A percentile compares a stretch with the other conserved stretches of the same genome.
Conservation (phyloP, 2,329 filamentous ascomycete genomes). For the Stagonosporopsis vannaccii region DNA sequence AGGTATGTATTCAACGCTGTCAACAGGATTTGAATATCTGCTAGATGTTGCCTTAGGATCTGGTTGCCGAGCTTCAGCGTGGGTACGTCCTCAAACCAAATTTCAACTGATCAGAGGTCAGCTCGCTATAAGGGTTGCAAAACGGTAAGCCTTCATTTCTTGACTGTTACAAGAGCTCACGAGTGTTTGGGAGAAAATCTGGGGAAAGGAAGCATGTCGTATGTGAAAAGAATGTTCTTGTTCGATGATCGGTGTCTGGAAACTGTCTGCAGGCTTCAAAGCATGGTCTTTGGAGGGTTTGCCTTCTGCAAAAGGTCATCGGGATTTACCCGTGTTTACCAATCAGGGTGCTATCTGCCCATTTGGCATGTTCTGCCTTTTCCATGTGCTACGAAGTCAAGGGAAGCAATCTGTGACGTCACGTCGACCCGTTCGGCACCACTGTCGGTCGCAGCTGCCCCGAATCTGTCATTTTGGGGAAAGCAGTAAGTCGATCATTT, state of each 20-base stretch:
- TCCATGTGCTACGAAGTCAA: background rate
- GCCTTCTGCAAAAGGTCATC: background rate
- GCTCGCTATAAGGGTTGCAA: background rate
- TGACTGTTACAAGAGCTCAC: background rate
- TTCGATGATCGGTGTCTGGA: background rate
- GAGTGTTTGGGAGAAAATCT: background rate
- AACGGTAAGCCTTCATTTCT: too few species aligned
- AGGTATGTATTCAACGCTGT: background rate
- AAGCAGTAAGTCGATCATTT: background rate
- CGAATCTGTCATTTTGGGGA: background rate
- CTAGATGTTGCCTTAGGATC: conserved; percentile 3
- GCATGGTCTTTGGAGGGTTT: background rate
- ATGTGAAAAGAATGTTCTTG: background rate
- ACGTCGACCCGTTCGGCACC: too few species aligned
- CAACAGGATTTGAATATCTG: background rate
- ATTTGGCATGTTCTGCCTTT: too few species aligned
- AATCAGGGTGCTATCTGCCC: too few species aligned
- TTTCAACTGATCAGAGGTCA: conserved; percentile 4
- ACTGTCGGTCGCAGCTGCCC: conserved; percentile 2
- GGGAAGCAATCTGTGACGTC: background rate
- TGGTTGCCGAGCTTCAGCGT: conserved; percentile 16
- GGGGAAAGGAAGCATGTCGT: background rate
- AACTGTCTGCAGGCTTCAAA: background rate
- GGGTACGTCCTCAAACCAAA: conserved; percentile 14
- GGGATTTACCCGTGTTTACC: too few species aligned